These are phyloP conservation scores for Aspergillus sp. DNA, from an alignment of 2,329 filamentous ascomycete genomes.

Conservation along the genomic window DNA sequence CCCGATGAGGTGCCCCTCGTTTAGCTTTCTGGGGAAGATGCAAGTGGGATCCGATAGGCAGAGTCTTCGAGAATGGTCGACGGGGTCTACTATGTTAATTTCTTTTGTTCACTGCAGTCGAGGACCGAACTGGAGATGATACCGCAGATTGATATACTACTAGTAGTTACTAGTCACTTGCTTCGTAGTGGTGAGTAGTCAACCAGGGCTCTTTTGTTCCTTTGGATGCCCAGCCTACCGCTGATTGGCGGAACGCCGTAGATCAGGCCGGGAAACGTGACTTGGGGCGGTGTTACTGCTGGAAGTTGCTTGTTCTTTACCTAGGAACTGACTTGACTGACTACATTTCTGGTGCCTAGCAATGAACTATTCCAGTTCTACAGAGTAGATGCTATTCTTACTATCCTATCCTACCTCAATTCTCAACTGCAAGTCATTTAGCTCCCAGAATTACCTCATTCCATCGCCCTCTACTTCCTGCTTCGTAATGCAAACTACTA, in stretches of 20 bases:
- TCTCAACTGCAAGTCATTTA: not conserved
- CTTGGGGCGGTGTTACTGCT: not conserved
- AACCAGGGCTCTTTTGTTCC: slow-evolving; percentile 2
- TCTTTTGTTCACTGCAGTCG: not conserved
- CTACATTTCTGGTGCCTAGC: not conserved
- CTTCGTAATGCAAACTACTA: slow-evolving; percentile 1
- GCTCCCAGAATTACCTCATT: not conserved
- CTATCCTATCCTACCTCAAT: not conserved
- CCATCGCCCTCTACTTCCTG: not conserved
- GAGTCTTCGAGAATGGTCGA: slow-evolving; percentile 9
- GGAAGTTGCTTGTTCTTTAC: not conserved
- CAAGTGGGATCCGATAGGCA: slow-evolving; percentile 16
- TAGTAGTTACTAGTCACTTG: not conserved
- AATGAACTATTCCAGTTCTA: not conserved
- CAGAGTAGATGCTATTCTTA: not conserved
- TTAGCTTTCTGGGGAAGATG: slow-evolving; percentile 17
- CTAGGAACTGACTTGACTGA: not conserved
- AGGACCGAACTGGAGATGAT: no score
- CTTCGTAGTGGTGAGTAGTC: not conserved
- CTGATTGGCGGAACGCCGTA: not conserved
- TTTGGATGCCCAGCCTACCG: not conserved
- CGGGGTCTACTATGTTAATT: slow-evolving; percentile 11
- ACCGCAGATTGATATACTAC: no score
- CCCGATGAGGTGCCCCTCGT: slow-evolving; percentile 9
- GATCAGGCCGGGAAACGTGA: not conserved